Evolutionary conservation across 2,329 filamentous ascomycete genomes (phyloP).

Genomic region (Paecilomyces formosus): DNA sequence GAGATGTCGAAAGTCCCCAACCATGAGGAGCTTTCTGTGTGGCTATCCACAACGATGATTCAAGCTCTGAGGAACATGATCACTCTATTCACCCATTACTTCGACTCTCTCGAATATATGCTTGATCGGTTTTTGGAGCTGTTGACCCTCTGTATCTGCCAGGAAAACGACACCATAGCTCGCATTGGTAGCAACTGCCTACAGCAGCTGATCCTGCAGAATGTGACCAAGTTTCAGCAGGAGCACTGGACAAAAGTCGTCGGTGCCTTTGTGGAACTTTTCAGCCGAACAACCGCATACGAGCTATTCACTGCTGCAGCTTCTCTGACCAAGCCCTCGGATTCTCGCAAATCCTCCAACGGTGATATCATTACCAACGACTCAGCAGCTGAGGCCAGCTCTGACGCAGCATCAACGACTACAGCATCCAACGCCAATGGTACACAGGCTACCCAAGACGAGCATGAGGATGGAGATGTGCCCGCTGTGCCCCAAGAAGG

Average conservation of each 20-base stretch:
- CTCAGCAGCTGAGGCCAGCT: constrained; percentile 13
- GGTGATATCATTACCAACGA: constrained; percentile 21
- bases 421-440: constrained; percentile 21
- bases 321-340: constrained; percentile 31
- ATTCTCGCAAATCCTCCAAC: constrained; percentile 21
- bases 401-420: constrained; percentile 12
- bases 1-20: constrained; percentile 94
- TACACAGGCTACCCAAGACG: constrained; percentile 17
- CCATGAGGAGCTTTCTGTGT: constrained; percentile 94
- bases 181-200: constrained; percentile 97
- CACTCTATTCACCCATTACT: constrained; percentile 96
- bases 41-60: constrained; percentile 99
- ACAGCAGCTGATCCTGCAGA: constrained; percentile 92
- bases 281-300: constrained; percentile 87
- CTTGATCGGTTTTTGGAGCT: constrained; percentile 94
- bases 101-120: constrained; percentile 94
- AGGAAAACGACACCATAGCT: constrained; percentile 97
- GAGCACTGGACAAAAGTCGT: constrained; percentile 94
- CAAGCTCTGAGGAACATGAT: constrained; percentile 98
- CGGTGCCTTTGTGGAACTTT: constrained; percentile 89
- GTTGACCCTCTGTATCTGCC: constrained; percentile 90
- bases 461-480: constrained; percentile 26
- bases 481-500: constrained; percentile 14
- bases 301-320: constrained; percentile 85
- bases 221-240: constrained; percentile 81